Conservation (phyloP, 2,329 filamentous ascomycete genomes). For the Nothophoma quercina region DNA sequence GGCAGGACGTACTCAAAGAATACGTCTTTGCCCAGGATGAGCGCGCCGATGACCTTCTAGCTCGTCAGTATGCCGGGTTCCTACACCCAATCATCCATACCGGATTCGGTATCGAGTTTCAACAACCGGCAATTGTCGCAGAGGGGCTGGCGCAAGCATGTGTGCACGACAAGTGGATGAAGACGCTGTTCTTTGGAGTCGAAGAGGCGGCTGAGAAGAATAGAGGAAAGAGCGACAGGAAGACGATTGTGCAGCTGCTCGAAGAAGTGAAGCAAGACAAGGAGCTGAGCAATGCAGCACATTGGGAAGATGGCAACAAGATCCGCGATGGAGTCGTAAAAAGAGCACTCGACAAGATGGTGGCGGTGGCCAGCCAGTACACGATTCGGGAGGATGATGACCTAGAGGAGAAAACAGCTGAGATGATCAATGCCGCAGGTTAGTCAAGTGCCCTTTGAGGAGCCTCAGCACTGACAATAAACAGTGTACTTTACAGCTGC, state of each 20-base stretch:
- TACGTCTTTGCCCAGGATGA: constrained; percentile 74
- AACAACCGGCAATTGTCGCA: constrained; percentile 81
- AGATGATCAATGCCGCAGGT: constrained; percentile 74
- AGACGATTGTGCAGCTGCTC: constrained; percentile 66
- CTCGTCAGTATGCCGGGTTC: constrained; percentile 72
- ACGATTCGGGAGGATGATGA: constrained; percentile 61
- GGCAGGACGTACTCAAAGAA: constrained; percentile 67
- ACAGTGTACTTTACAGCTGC: constrained; percentile 65
- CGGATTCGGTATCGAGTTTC: constrained; percentile 83
- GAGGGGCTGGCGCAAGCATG: constrained; percentile 80
- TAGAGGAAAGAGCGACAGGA: constrained; percentile 20
- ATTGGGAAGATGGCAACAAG: constrained; percentile 67
- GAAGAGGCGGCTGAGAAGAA: constrained; percentile 57
- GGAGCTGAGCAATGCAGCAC: constrained; percentile 63
- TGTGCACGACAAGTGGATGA: constrained; percentile 69
- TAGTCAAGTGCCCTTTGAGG: constrained; percentile 19
- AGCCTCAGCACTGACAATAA: background rate
- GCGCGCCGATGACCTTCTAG: constrained; percentile 72
- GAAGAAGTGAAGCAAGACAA: constrained; percentile 65
- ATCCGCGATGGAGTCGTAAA: constrained; percentile 72
- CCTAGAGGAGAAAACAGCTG: constrained; percentile 64
- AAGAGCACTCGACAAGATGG: constrained; percentile 69
- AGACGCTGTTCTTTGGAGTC: constrained; percentile 60
- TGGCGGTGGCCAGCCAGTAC: constrained; percentile 66
- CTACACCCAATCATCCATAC: constrained; percentile 85